Evolutionary conservation across 2,329 filamentous ascomycete species (phyloP).

Genomic region (Penicillium sp.): DNA sequence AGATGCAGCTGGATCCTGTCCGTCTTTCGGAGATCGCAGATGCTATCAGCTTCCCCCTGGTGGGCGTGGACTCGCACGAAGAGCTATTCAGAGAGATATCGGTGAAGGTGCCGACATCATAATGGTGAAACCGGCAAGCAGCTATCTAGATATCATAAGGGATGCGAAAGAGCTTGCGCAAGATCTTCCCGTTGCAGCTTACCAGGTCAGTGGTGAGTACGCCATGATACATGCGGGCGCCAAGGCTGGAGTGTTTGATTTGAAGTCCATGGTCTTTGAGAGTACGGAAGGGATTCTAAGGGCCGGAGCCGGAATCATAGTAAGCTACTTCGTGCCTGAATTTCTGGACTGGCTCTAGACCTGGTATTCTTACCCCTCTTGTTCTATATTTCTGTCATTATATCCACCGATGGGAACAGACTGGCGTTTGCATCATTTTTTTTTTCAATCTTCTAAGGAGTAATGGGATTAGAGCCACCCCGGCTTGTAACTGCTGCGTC

Average conservation of each 20-base stretch:
- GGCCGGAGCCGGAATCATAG: constrained; percentile 89
- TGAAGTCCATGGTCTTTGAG: constrained; percentile 94
- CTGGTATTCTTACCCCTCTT: background rate
- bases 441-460: no score
- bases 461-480: no score
- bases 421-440: no score
- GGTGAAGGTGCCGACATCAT: constrained; percentile 95
- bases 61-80: constrained; percentile 85
- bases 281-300: constrained; percentile 90
- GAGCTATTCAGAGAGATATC: constrained; percentile 89
- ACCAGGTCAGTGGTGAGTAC: constrained; percentile 96
- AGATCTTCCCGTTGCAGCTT: constrained; percentile 91
- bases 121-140: constrained; percentile 97
- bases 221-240: constrained; percentile 97
- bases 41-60: constrained; percentile 97
- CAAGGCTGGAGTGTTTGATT: constrained; percentile 93
- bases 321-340: constrained; percentile 92
- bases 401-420: no score
- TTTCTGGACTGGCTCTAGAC: constrained; percentile 65
- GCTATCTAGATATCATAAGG: constrained; percentile 96
- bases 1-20: constrained; percentile 88
- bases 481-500: no score
- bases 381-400: background rate
- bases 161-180: constrained; percentile 94
- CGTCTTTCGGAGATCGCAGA: constrained; percentile 90